Evolutionary conservation across 2,329 filamentous ascomycete genomes (phyloP).

Genomic region (Cladosporium sp.): DNA sequence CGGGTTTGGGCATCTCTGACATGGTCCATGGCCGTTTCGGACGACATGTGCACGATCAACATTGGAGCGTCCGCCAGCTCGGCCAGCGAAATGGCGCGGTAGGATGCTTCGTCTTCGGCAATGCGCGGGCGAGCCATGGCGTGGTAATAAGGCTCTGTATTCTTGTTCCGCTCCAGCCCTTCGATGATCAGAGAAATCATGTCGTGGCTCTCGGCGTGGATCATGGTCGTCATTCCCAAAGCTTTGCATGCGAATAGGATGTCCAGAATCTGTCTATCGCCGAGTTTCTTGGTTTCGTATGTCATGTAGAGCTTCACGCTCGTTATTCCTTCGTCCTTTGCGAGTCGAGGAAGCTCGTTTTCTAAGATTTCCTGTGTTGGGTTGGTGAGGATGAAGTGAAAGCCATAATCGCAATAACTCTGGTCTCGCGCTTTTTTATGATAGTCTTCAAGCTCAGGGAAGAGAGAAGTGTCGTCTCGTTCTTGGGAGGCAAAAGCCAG

Average conservation of each 20-base stretch:
- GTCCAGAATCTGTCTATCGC: slow-evolving; percentile 47
- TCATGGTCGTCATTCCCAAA: slow-evolving; percentile 45
- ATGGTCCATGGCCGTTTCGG: slow-evolving; percentile 31
- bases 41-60: slow-evolving; percentile 50
- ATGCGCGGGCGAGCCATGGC: slow-evolving; percentile 42
- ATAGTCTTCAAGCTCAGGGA: slow-evolving; percentile 45
- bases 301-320: slow-evolving; percentile 52
- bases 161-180: slow-evolving; percentile 36
- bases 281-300: slow-evolving; percentile 46
- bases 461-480: slow-evolving; percentile 42
- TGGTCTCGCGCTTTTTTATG: slow-evolving; percentile 42
- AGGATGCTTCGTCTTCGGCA: slow-evolving; percentile 47
- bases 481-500: slow-evolving; percentile 54
- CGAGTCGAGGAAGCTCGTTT: slow-evolving; percentile 39
- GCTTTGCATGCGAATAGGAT: slow-evolving; percentile 46
- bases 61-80: slow-evolving; percentile 49
- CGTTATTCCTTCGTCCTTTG: slow-evolving; percentile 40
- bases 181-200: slow-evolving; percentile 42
- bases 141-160: slow-evolving; percentile 43
- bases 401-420: slow-evolving; percentile 54
- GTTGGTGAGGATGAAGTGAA: slow-evolving; percentile 50
- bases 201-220: slow-evolving; percentile 47
- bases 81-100: slow-evolving; percentile 48
- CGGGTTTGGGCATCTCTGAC: slow-evolving; percentile 32
- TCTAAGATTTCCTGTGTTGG: slow-evolving; percentile 38